Conservation (phyloP, 345 rosid species). For the Anacardium occidentale region DNA sequence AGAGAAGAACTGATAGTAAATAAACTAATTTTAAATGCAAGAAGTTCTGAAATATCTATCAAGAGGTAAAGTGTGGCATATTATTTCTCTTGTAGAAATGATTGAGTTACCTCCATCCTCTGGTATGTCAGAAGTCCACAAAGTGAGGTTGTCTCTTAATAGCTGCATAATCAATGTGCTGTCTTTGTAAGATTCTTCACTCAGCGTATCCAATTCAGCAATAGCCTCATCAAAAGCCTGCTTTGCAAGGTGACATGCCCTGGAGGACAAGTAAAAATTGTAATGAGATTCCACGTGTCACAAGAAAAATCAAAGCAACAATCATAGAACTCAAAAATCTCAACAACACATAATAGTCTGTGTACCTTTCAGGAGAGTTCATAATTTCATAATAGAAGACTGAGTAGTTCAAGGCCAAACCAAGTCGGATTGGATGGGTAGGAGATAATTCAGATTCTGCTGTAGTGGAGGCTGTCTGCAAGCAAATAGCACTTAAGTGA, state of each 20-base stretch:
- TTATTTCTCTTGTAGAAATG: neutral
- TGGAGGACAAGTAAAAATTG: slow-evolving; percentile 20
- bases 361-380: slow-evolving; percentile 72
- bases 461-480: slow-evolving; percentile 54
- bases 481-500: slow-evolving; percentile 4
- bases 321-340: neutral
- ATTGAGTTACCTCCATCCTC: slow-evolving; percentile 59
- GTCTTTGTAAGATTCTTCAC: slow-evolving; percentile 74
- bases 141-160: slow-evolving; percentile 67
- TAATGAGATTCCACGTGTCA: slow-evolving; percentile 1
- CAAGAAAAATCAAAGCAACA: slow-evolving; percentile 3
- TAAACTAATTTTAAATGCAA: neutral
- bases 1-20: neutral
- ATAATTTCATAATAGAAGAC: slow-evolving; percentile 77
- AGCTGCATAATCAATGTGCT: slow-evolving; percentile 80
- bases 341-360: slow-evolving; percentile 4
- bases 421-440: slow-evolving; percentile 72
- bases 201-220: slow-evolving; percentile 61
- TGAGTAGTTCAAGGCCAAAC: slow-evolving; percentile 74
- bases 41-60: neutral
- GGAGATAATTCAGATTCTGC: slow-evolving; percentile 64
- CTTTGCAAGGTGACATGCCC: slow-evolving; percentile 78
- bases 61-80: neutral
- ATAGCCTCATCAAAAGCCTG: slow-evolving; percentile 76
- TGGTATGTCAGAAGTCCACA: slow-evolving; percentile 72